Evolutionary conservation across 2,329 filamentous ascomycete genomes (phyloP), one percentile per base, ranked within the genome.

Genomic region (Aspergillus neoniger): DNA sequence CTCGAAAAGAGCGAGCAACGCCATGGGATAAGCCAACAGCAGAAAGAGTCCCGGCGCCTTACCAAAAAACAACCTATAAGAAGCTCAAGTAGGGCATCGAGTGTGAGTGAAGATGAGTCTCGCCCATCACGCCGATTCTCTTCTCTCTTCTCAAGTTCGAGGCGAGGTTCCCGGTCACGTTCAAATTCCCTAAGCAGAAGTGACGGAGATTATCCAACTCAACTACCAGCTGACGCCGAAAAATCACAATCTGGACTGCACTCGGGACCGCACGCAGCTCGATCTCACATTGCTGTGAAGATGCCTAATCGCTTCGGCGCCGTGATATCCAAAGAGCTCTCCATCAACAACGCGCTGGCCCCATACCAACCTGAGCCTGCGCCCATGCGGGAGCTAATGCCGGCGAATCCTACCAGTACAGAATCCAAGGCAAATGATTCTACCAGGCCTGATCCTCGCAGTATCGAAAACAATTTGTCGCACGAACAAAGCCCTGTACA

Each of bases 1-100:
- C 59, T 74, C 6, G 72, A 74, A 61, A 65, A 73, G 39, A 64
- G 51, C 50, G 66, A 66, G 56, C 56, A 49, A 47, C 65, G 50
- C 28, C 60, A 55, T 57, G 65, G 61, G 49, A 49, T 50, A 19
- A 60, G 43, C 15, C 23, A 55, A 19, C 28, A 62, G 47, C 70
- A 68, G 48, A 66, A 68, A 43, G 63, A 64, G 15, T 62, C 72
- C 32, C 72, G 71, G 2, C 73, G 74, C 32, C 64, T 77, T 15
- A 71, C 69, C 15, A 77, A 76, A 59, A 77, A 75, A 59, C 72
- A 74, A 47, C 73, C 74, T 1, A 48, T 71, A 4, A 63, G 61
- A 19, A 72, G 60, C 57, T 70, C 70, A 28, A 72, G 67, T 32
- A 67, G 74, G 59, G 69, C 68, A 23, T 71, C 74, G 10, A 76